Evolutionary conservation across 1,284 basidiomycete genomes (phyloP).

Genomic region (Apiotrichum siamense): DNA sequence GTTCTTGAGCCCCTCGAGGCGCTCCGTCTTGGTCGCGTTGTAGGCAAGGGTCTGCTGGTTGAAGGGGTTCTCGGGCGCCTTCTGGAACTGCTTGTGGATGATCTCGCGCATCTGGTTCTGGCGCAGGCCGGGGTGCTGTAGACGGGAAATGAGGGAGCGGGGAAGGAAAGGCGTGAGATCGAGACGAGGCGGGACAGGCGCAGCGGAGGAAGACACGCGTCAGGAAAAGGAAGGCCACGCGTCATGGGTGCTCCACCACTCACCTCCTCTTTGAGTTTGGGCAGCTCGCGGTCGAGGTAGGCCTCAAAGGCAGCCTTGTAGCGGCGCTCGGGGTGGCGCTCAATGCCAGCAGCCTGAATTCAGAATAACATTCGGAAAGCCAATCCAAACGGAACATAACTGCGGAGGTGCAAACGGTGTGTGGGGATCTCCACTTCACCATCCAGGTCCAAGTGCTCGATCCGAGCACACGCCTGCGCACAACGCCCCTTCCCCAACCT

Average conservation of each 20-base stretch:
- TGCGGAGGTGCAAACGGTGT: no score
- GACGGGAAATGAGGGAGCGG: background rate
- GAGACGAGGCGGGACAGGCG: background rate
- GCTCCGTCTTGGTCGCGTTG: conserved; percentile 76
- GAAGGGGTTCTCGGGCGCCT: conserved; percentile 52
- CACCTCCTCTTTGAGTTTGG: conserved; percentile 66
- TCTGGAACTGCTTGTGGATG: conserved; percentile 47
- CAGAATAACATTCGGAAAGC: background rate
- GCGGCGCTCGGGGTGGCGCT: conserved; percentile 88
- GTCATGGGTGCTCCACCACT: conserved; percentile 7
- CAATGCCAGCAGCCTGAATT: conserved; percentile 71
- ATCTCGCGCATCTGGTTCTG: conserved; percentile 48
- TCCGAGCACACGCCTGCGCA: no score
- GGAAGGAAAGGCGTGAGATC: background rate
- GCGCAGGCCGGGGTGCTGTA: conserved; percentile 43
- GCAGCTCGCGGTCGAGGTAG: conserved; percentile 82
- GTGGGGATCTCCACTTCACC: background rate
- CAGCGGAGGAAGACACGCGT: background rate
- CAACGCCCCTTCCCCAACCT: background rate
- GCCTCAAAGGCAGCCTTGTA: conserved; percentile 92
- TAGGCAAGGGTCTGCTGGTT: conserved; percentile 73
- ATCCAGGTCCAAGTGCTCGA: no score
- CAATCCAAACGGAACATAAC: no score
- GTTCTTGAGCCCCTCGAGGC: conserved; percentile 62
- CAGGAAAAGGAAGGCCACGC: background rate